A percentile compares a stretch with the other conserved stretches of the same genome.
Conservation (phyloP, 2,329 filamentous ascomycete species). For the Didymella arachidicola region DNA sequence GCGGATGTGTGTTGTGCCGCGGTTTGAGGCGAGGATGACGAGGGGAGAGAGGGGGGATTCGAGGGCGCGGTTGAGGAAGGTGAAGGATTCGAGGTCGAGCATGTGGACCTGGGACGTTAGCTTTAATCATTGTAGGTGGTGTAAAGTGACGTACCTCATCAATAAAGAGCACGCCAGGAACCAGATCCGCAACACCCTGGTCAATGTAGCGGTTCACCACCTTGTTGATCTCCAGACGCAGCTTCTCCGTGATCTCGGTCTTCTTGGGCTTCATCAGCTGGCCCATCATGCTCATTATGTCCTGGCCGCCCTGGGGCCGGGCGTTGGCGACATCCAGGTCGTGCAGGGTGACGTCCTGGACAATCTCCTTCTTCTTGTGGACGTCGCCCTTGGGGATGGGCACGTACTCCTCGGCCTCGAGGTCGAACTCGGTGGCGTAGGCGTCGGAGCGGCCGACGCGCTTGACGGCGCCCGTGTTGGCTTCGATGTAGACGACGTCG, state of each 20-base stretch:
- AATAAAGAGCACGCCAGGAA: conserved; percentile 98
- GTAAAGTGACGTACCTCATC: conserved; percentile 74
- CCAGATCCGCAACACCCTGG: conserved; percentile 94
- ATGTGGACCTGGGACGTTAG: conserved; percentile 80
- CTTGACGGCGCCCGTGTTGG: conserved; percentile 98
- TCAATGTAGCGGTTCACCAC: conserved; percentile 99
- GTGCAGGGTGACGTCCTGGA: conserved; percentile 97
- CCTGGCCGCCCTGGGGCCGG: conserved; percentile 93
- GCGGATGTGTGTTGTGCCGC: conserved; percentile 90
- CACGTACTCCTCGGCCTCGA: conserved; percentile 98
- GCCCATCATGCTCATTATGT: conserved; percentile 99
- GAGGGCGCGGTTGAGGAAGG: conserved; percentile 96
- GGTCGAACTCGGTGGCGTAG: conserved; percentile 97
- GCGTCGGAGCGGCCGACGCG: conserved; percentile 94
- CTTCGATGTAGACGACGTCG: conserved; percentile 99
- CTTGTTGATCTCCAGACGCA: conserved; percentile 96
- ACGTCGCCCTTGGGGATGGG: conserved; percentile 98
- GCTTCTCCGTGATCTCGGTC: conserved; percentile 98
- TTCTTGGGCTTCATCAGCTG: conserved; percentile 99
- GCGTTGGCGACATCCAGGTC: conserved; percentile 97
- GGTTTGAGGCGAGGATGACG: conserved; percentile 96
- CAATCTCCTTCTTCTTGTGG: conserved; percentile 99
- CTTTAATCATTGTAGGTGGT: not conserved
- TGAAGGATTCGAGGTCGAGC: conserved; percentile 99
- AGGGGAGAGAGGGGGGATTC: conserved; percentile 95